Evolutionary conservation across 768 basidiomycete species (phyloP), one percentile per base, ranked within the genome.

Genomic region (Russula virescens): DNA sequence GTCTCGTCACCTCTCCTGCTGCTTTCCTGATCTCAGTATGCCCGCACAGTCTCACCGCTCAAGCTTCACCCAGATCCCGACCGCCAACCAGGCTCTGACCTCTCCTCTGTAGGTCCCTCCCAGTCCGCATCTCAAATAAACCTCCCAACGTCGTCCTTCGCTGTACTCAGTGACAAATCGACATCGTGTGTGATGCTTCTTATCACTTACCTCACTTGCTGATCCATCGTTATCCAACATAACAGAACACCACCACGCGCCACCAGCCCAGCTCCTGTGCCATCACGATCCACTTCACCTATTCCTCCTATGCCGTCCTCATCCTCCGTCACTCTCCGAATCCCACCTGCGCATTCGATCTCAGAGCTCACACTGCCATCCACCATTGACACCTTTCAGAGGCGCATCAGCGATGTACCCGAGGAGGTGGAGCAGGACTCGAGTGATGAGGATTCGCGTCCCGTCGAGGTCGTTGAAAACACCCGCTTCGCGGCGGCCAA

Each of bases 91-190:
- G 74, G 75, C 5, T 83, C 84, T 58, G 83, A 85, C 70, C 70
- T 80, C 16, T 84, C 83, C n/a, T 88, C 87, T 1, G 75, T 89
- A 64, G 81, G 83, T 0, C 88, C 87, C n/a, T 89, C 88, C 7
- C 88, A 89, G 65, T 88, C 87, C 2, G 86, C 86, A 2, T 89
- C 88, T 19, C 86, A 90, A 72, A 76, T 80, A 54, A 73, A 74
- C 49, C 60, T 70, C 52, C 59, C 58, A 19, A 5, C 25, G 4
- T 19, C 19, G 6, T 43, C 65, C 28, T 26, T 59, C 66, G 62
- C 40, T 34, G 56, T 47, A 43, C 65, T 52, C 54, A 59, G 62
- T 21, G 45, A 66, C 38, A 68, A 54, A 21, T 23, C 53, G 5
- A 21, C 53, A 45, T 55, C 53, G 62, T 63, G 53, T 45, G 62